A percentile compares a stretch with the other conserved stretches of the same genome.
Conservation (phyloP, 1,284 basidiomycete genomes). For the Fomitopsis palustris region DNA sequence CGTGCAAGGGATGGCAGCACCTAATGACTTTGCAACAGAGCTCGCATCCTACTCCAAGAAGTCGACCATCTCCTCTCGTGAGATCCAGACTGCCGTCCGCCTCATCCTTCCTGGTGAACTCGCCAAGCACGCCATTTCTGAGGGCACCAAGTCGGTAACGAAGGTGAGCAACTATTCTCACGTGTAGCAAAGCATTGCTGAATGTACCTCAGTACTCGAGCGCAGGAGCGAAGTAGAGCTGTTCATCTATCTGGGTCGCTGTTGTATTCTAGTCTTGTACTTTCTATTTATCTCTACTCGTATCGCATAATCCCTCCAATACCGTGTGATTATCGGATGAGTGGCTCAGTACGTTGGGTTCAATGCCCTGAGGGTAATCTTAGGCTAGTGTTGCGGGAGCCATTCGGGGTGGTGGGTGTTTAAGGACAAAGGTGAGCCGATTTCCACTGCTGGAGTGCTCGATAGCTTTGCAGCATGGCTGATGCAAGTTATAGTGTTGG, state of each 20-base stretch:
- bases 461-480: conserved; percentile 46
- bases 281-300: conserved; percentile 24
- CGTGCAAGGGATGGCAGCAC: too few species aligned
- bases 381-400: conserved; percentile 19
- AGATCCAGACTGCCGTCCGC: conserved; percentile 90
- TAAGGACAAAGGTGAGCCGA: conserved; percentile 32
- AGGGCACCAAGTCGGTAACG: conserved; percentile 61
- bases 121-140: conserved; percentile 79
- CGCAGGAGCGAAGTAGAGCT: conserved; percentile 50
- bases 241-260: conserved; percentile 13
- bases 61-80: conserved; percentile 91
- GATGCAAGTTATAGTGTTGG: conserved; percentile 39
- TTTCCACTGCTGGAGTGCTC: conserved; percentile 41
- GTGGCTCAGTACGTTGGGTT: not conserved
- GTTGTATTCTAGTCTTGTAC: conserved; percentile 27
- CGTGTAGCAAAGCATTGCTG: not conserved
- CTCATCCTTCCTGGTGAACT: conserved; percentile 89
- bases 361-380: too few species aligned
- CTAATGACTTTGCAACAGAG: conserved; percentile 47
- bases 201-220: conserved; percentile 51
- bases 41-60: conserved; percentile 92
- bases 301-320: conserved; percentile 6
- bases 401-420: conserved; percentile 31
- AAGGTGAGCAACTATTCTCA: conserved; percentile 20
- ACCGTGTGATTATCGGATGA: not conserved